These are phyloP conservation scores for Elsinoe perseae DNA, from an alignment of 2,329 filamentous ascomycete species.

Conservation along the genomic window DNA sequence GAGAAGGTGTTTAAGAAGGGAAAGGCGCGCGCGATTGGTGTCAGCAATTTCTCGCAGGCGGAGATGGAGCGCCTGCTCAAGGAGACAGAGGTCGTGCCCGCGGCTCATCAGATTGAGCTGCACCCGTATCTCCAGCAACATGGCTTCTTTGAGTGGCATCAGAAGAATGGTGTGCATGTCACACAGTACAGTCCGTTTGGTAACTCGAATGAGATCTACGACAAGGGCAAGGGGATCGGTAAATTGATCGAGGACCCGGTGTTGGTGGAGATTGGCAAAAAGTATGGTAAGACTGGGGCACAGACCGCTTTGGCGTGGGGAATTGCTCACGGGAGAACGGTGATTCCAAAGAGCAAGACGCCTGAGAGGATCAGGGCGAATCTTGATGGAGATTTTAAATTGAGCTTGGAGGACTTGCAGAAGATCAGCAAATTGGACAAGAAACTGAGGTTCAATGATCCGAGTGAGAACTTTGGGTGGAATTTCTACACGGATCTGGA, in stretches of 20 bases:
- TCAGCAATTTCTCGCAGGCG: constrained; percentile 45
- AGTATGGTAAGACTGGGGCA: constrained; percentile 44
- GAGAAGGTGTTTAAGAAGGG: constrained; percentile 26
- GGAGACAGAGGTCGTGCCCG: constrained; percentile 33
- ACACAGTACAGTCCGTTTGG: constrained; percentile 50
- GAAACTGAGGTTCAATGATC: constrained; percentile 57
- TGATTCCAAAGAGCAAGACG: constrained; percentile 48
- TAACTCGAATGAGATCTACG: constrained; percentile 47
- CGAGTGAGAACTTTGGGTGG: constrained; percentile 48
- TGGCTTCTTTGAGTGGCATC: constrained; percentile 43
- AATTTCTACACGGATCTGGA: constrained; percentile 54
- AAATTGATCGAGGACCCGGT: constrained; percentile 47
- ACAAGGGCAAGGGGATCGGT: constrained; percentile 35
- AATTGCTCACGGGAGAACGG: constrained; percentile 43
- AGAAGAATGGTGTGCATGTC: constrained; percentile 44
- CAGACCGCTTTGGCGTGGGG: constrained; percentile 51
- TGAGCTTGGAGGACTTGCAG: constrained; percentile 50
- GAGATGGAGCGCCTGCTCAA: constrained; percentile 43
- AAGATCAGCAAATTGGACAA: constrained; percentile 50
- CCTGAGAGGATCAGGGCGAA: constrained; percentile 29
- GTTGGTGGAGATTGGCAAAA: constrained; percentile 45
- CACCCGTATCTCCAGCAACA: constrained; percentile 49
- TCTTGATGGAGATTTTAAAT: constrained; percentile 47
- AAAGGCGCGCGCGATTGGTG: constrained; percentile 44
- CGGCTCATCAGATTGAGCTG: constrained; percentile 41